Base-by-base conservation (phyloP, 2,329 filamentous ascomycete species). In the Aspergillus hiratsukae region DNA sequence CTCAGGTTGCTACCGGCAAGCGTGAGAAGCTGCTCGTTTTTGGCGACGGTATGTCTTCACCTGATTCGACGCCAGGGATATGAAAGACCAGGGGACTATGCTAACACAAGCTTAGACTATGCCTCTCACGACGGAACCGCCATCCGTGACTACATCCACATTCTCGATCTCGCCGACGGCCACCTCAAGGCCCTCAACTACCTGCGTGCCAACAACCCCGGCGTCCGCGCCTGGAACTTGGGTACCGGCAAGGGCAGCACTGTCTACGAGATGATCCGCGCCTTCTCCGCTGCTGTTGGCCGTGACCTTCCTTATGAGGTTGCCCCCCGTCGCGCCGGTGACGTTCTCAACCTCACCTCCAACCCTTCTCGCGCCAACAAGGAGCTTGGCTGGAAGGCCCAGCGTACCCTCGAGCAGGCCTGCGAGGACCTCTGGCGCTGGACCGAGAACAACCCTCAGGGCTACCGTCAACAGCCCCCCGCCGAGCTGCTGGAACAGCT, bases 211-310 rank as follows among this genome's bases (percentile, higher is more conserved):
- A 80, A 72, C 64, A 72, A 72, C 70, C 93, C 94, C 19, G 94
- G 94, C 55, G 89, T 97, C 64, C 89, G 90, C 73, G 92, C 91
- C 55, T 99, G 93, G 93, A 99, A 99, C 78, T 75, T 99, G 64
- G 95, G 95, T 57, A 96, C 92, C 0, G 94, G 94, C 59, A 90
- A 88, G 66, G 94, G 94, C 65, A 95, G 89, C 76, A 99, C 94
- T 23, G 94, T 99, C 56, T 94, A 92, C 71, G 92, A 99, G 74
- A 99, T 99, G 80, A 87, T 99, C 83, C 90, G 93, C 65, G 92
- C 94, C 53, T 99, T 99, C 80, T 89, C 87, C 77, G 77, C 84
- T 51, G 91, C 90, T 19, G 92, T 97, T 23, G 94, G 94, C 60
- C 88, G 86, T 51, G 86, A 94, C 56, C 82, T 99, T 27, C 83